Conservation (phyloP, 202 grass and related monocot species). For the Panicum hallii region DNA sequence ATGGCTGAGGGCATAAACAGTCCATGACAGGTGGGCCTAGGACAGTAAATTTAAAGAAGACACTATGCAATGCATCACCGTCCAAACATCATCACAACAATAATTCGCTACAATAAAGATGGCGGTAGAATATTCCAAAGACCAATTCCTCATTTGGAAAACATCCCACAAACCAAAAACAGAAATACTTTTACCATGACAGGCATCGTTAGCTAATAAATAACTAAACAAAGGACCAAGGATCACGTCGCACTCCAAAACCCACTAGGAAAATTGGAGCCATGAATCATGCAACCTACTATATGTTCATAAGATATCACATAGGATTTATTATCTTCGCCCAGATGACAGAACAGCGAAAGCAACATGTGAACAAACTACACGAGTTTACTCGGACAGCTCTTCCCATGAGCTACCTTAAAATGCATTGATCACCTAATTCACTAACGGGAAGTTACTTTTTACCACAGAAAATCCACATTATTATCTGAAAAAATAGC, state of each 20-base stretch:
- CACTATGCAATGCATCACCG: background rate
- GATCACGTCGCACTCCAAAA: constrained; percentile 8
- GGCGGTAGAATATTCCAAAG: constrained; percentile 15
- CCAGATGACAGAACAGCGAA: constrained; percentile 28
- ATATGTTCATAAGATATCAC: constrained; percentile 23
- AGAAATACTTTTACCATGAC: background rate
- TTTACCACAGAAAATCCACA: background rate
- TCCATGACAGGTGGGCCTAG: background rate
- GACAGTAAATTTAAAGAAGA: background rate
- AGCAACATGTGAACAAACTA: constrained; percentile 37
- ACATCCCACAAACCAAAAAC: background rate
- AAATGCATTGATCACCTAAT: background rate
- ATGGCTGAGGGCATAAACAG: background rate
- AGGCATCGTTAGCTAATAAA: background rate
- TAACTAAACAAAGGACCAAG: constrained; percentile 18
- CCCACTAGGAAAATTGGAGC: background rate
- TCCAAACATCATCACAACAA: constrained; percentile 10
- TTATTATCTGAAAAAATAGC: background rate
- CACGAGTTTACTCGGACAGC: constrained; percentile 1
- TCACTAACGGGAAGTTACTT: background rate
- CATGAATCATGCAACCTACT: constrained; percentile 44
- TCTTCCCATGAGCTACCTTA: background rate
- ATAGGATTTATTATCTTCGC: constrained; percentile 38
- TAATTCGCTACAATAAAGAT: background rate
- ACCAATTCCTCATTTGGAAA: background rate